Evolutionary conservation across 2,329 filamentous ascomycete species (phyloP), one percentile per base, ranked within the genome.

Genomic region (Penicillium sp.): DNA sequence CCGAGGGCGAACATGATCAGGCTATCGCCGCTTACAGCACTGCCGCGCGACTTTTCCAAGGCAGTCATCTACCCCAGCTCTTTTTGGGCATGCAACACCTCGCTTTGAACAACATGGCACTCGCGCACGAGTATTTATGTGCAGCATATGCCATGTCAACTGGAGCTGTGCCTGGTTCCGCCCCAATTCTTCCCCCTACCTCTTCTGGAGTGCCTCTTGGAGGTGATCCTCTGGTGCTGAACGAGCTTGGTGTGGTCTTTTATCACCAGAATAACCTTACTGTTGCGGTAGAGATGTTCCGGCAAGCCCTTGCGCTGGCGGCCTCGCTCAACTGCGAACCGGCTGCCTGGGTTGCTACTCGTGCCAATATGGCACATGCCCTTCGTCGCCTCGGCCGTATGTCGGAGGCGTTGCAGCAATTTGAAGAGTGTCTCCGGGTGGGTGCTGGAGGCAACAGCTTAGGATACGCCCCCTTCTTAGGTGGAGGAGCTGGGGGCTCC

Each of bases 41-140:
- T 0, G 95, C 95, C 0, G 94, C 94, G 2, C 85, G 95, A 40
- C 80, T 99, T 0, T 99, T 99, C 77, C 96, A 97, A 81, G 95
- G 95, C 40, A 98, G 94, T 0, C 96, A 99, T 74, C 83, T 99
- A 1, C 95, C 95, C 0, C 94, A 96, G 70, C 86, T 99, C 2
- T 99, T 98, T 74, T 80, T 99, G 27, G 95, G 96, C 6, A 99
- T 99, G 95, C 96, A 99, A 75, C 96, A 99, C 76, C 88, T 98
- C 50, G 92, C 94, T 18, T 84, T 99, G 60, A 96, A 96, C 76
- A 98, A 99, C 69, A 91, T 98, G 85, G 88, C 88, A 0, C 83
- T 98, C 16, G 95, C 96, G 0, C 90, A 96, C 64, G 95, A 99
- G 74, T 99, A 98, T 73, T 85, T 98, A 46, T 92, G 91, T 69